Evolutionary conservation across 2,329 filamentous ascomycete species (phyloP).

Genomic region (Dactylellina cionopaga): DNA sequence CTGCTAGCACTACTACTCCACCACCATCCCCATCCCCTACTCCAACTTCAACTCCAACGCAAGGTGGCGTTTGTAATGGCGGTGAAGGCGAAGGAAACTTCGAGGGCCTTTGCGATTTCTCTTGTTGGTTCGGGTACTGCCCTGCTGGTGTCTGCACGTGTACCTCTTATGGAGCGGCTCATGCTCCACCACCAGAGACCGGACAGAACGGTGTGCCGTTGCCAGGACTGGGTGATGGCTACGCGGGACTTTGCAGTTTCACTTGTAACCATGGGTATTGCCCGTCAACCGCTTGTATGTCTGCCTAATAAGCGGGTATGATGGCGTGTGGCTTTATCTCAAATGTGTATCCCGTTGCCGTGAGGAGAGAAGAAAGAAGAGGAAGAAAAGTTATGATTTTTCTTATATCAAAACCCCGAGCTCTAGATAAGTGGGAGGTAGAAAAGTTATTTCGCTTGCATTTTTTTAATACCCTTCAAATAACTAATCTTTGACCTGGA

Average conservation of each 20-base stretch:
- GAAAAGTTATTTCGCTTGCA: too few species aligned
- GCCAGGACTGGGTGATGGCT: conserved; percentile 59
- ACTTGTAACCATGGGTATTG: conserved; percentile 65
- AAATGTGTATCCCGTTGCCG: too few species aligned
- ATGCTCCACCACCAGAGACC: conserved; percentile 55
- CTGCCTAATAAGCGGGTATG: neutral
- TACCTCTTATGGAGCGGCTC: conserved; percentile 47
- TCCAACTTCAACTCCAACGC: conserved; percentile 39
- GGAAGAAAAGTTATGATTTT: neutral
- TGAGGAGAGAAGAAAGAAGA: neutral
- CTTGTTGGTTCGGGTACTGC: conserved; percentile 56
- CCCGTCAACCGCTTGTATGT: conserved; percentile 58
- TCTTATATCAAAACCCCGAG: too few species aligned
- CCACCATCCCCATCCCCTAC: conserved; percentile 5
- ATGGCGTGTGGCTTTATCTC: neutral
- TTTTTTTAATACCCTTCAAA: neutral
- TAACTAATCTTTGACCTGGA: neutral
- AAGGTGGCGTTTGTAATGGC: conserved; percentile 52
- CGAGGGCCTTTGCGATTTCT: conserved; percentile 60
- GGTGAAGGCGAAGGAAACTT: conserved; percentile 59
- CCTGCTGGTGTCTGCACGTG: conserved; percentile 55
- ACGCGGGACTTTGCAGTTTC: conserved; percentile 64
- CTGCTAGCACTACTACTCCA: conserved; percentile 21
- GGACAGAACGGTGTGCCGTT: conserved; percentile 59
- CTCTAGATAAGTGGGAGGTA: too few species aligned